Conservation (phyloP, 768 basidiomycete genomes). For the Boletus patriciae region DNA sequence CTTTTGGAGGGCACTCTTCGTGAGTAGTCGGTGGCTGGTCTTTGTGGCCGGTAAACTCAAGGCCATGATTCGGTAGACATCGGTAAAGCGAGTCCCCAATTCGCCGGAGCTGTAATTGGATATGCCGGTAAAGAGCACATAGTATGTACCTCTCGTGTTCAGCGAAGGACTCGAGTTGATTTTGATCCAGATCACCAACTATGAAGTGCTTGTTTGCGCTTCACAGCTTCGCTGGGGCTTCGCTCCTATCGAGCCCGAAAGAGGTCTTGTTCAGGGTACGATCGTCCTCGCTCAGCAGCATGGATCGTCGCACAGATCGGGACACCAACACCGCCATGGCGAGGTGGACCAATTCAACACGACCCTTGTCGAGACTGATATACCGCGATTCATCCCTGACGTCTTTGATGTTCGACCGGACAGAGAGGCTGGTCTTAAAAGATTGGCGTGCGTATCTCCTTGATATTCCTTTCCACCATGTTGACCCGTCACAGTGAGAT, state of each 20-base stretch:
- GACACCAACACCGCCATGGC: not conserved
- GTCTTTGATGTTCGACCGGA: conserved; percentile 7
- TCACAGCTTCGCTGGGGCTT: conserved; percentile 36
- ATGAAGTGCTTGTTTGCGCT: conserved; percentile 38
- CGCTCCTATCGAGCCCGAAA: conserved; percentile 14
- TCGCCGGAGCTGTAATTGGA: conserved; percentile 32
- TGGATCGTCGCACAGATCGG: not conserved
- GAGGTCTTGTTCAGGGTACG: conserved; percentile 26
- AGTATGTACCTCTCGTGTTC: conserved; percentile 16
- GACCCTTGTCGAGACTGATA: conserved; percentile 29
- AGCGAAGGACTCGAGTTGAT: not conserved
- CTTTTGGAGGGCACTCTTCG: conserved; percentile 33
- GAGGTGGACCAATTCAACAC: conserved; percentile 26
- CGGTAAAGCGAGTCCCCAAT: conserved; percentile 35
- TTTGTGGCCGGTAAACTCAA: not conserved
- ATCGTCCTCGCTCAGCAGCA: conserved; percentile 32
- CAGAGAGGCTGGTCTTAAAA: conserved; percentile 22
- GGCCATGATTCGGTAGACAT: conserved; percentile 26
- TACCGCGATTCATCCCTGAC: conserved; percentile 27
- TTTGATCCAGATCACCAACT: conserved; percentile 27
- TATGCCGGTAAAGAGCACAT: conserved; percentile 37
- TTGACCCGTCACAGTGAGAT: conserved; percentile 31
- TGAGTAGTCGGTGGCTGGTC: conserved; percentile 10
- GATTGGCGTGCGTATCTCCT: conserved; percentile 29
- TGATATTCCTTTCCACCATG: not conserved